Conservation (phyloP, 2,329 filamentous ascomycete genomes). For the Penicillium sp. region DNA sequence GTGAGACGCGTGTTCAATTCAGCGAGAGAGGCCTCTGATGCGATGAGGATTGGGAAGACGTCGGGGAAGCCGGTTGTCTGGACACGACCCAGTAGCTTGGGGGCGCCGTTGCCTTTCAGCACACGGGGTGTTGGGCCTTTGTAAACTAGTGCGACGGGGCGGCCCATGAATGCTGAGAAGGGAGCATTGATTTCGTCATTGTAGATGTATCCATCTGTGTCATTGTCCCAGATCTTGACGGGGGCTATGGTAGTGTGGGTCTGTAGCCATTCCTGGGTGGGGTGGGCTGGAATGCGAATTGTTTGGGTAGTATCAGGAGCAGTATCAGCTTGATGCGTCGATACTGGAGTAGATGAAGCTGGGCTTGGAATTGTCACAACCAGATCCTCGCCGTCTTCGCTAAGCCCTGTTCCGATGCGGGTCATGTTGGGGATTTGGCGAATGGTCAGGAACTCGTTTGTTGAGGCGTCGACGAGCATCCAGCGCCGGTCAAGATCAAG, state of each 20-base stretch:
- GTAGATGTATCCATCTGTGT: constrained; percentile 61
- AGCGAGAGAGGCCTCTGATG: constrained; percentile 55
- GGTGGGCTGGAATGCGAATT: constrained; percentile 58
- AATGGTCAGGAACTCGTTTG: constrained; percentile 62
- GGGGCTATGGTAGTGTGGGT: constrained; percentile 51
- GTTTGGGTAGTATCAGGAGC: constrained; percentile 5
- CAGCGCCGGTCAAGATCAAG: constrained; percentile 64
- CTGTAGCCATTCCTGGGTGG: constrained; percentile 54
- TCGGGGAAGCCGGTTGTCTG: constrained; percentile 62
- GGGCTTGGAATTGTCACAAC: constrained; percentile 46
- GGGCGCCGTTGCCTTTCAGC: constrained; percentile 57
- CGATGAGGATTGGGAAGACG: constrained; percentile 58
- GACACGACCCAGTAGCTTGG: constrained; percentile 54
- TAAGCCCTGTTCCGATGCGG: constrained; percentile 58
- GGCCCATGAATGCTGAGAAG: constrained; percentile 59
- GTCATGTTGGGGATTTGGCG: constrained; percentile 63
- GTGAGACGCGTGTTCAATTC: constrained; percentile 60
- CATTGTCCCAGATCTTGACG: constrained; percentile 60
- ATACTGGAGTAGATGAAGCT: not conserved
- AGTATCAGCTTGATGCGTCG: not conserved
- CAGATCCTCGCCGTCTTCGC: constrained; percentile 48
- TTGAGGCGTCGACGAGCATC: constrained; percentile 63
- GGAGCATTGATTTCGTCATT: constrained; percentile 50
- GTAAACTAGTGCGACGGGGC: constrained; percentile 59
- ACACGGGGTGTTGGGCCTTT: constrained; percentile 61